Evolutionary conservation across 2,329 filamentous ascomycete genomes (phyloP).

Genomic region (Sordariomycetes sp.): DNA sequence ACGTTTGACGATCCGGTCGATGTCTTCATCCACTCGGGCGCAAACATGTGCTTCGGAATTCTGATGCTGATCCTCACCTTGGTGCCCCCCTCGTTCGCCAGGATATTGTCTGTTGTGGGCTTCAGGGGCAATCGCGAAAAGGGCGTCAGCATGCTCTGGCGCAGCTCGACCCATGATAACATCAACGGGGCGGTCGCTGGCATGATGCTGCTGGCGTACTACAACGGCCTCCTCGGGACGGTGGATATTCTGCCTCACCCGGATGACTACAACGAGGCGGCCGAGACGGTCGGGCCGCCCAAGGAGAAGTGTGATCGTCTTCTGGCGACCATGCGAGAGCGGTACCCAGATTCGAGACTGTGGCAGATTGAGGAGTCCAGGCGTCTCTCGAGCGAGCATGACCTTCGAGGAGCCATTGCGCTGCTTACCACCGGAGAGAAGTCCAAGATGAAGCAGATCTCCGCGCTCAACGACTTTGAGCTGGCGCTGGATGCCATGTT

Average conservation of each 20-base stretch:
- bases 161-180: constrained; percentile 75
- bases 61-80: constrained; percentile 83
- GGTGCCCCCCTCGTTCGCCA: constrained; percentile 84
- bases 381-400: constrained; percentile 57
- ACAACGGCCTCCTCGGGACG: constrained; percentile 77
- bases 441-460: constrained; percentile 78
- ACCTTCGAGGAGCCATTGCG: constrained; percentile 58
- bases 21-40: constrained; percentile 79
- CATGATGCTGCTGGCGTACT: constrained; percentile 73
- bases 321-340: constrained; percentile 61
- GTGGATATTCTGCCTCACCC: constrained; percentile 73
- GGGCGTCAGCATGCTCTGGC: constrained; percentile 83
- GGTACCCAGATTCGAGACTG: constrained; percentile 73
- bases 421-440: constrained; percentile 50
- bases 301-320: constrained; percentile 56
- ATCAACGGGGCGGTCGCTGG: constrained; percentile 88
- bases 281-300: constrained; percentile 63
- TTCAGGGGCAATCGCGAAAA: constrained; percentile 82
- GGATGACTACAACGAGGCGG: constrained; percentile 42
- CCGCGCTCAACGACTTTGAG: constrained; percentile 80
- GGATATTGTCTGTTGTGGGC: constrained; percentile 77
- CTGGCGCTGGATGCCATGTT: constrained; percentile 71
- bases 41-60: constrained; percentile 83
- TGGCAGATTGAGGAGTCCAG: constrained; percentile 87
- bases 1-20: constrained; percentile 56